Evolutionary conservation across 1,284 basidiomycete genomes (phyloP), one percentile per base, ranked within the genome.

Genomic region (Ganoderma resinaceum): DNA sequence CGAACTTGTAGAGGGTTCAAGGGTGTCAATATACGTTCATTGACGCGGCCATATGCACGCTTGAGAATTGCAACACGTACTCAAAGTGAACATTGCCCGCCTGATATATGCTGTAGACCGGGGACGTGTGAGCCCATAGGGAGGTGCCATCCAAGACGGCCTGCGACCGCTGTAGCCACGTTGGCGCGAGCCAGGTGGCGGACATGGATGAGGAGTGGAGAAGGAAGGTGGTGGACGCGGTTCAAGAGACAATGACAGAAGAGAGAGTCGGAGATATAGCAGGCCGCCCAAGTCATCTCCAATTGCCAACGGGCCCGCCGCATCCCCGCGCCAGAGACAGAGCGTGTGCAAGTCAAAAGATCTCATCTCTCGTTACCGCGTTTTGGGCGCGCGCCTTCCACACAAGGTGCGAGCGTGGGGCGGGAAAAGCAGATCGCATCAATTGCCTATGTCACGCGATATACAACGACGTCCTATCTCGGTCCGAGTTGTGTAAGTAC

Each of bases 131-230:
- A 29, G 68, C 31, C 11, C 43, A 14, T 29, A 70, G 62, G 11
- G 59, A 20, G 2, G 66, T 33, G 37, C 37, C 63, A 26, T 70
- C 63, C 58, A 70, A 53, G 58, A 72, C 66, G 53, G 52, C 23
- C 43, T 70, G 71, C 4, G 71, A 46, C 37, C 49, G 57, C 9
- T 67, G 63, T 0, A 67, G 35, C 69, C 69, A 70, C 26, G 63
- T 70, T 61, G 69, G 67, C 37, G 63, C 58, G 38, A 67, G 71
- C 71, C 71, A 72, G 46, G 37, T 60, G 63, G 69, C 67, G 23
- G 69, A 65, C 71, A 72, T 72, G 59, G 35, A 7, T 16, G 42
- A 65, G 57, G 31, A 65, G 29, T 29, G 55, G 61, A 52, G 59
- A 23, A 57, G 49, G 11, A n/a, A 7, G 61, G 23, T 40, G 38